A percentile compares a stretch with the other conserved stretches of the same genome.
Conservation (phyloP, 257 asterid genomes). For the Solanum piurae region DNA sequence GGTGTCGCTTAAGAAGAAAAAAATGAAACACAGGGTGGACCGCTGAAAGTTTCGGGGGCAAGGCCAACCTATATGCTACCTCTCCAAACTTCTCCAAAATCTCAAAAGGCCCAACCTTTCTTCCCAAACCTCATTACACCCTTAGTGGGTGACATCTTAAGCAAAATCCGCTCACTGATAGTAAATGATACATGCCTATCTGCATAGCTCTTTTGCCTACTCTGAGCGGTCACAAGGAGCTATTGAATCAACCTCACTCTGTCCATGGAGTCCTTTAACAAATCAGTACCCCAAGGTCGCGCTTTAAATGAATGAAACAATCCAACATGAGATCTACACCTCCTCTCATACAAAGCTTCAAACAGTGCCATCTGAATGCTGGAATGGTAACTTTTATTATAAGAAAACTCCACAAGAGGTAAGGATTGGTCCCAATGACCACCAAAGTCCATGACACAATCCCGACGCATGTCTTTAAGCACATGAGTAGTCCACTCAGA, state of each 20-base stretch:
- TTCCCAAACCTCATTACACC: not conserved
- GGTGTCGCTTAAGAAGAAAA: not conserved
- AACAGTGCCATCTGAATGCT: not conserved
- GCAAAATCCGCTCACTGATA: not conserved
- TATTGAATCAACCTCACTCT: not conserved
- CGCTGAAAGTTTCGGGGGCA: not conserved
- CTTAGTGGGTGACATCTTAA: not conserved
- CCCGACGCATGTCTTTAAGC: not conserved
- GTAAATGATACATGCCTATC: too few species aligned
- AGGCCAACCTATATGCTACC: not conserved
- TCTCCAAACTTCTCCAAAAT: not conserved
- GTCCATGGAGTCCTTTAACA: not conserved
- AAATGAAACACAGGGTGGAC: not conserved
- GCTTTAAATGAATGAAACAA: too few species aligned
- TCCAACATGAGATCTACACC: not conserved
- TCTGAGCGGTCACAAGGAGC: not conserved
- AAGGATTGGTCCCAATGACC: not conserved
- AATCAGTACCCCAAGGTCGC: not conserved
- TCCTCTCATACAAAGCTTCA: not conserved
- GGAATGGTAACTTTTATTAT: not conserved
- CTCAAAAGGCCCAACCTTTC: not conserved
- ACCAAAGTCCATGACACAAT: not conserved
- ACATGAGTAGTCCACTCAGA: not conserved
- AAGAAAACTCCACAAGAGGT: not conserved
- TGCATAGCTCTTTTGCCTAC: not conserved